Evolutionary conservation across 176 grass and related monocot genomes (phyloP).

Genomic region (Bromus sterilis): DNA sequence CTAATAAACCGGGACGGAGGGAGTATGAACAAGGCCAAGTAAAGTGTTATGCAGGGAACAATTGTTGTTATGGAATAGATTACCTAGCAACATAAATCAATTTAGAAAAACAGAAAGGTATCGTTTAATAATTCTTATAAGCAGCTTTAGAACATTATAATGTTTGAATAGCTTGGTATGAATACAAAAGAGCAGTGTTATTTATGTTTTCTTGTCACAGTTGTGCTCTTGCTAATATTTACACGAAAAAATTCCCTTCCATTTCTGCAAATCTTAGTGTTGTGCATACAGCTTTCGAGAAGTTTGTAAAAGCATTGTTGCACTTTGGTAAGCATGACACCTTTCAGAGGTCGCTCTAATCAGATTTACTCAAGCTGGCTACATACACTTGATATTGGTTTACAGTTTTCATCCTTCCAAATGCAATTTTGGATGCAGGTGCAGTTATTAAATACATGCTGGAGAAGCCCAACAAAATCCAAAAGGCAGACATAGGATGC

Average conservation of each 20-base stretch:
- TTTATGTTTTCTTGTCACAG: background rate
- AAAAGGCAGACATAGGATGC: conserved; percentile 45
- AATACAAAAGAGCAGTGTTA: background rate
- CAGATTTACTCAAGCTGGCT: conserved; percentile 16
- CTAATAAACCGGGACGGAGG: too few species aligned
- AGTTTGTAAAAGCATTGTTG: background rate
- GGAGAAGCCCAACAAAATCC: conserved; percentile 25
- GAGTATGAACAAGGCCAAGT: background rate
- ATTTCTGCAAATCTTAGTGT: background rate
- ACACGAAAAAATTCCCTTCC: background rate
- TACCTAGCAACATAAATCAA: background rate
- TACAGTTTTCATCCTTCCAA: background rate
- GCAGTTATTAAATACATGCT: background rate
- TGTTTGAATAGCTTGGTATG: background rate
- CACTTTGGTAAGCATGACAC: background rate
- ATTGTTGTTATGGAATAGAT: background rate
- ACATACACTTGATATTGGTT: background rate
- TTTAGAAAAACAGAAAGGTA: background rate
- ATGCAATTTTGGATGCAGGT: conserved; percentile 21
- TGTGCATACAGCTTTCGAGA: background rate
- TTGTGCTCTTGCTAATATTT: background rate
- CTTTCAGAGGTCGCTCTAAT: background rate
- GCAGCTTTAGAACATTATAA: background rate
- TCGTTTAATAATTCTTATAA: background rate
- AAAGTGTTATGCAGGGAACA: background rate